Conservation (phyloP, 768 basidiomycete species). For the Leucogyrophana mollusca region DNA sequence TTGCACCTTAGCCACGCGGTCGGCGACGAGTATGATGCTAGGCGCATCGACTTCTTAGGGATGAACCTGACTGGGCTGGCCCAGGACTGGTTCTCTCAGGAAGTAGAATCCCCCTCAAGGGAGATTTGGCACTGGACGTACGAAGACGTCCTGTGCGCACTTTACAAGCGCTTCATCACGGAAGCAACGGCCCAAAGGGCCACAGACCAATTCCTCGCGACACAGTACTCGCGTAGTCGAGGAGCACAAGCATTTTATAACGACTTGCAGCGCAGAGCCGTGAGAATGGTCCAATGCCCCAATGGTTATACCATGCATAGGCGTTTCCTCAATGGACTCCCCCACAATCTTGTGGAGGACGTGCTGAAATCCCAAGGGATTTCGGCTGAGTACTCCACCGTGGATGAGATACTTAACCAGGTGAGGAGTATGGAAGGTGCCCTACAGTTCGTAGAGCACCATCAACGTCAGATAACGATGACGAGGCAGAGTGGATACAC, state of each 20-base stretch:
- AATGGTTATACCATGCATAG: neutral
- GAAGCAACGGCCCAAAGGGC: neutral
- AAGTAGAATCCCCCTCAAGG: too few relatives aligned
- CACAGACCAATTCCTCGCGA: neutral
- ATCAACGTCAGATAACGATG: too few relatives aligned
- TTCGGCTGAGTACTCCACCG: neutral
- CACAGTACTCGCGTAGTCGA: neutral
- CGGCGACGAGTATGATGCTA: too few relatives aligned
- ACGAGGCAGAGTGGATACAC: too few relatives aligned
- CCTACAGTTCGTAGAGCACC: too few relatives aligned
- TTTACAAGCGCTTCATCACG: neutral
- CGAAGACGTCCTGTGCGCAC: neutral
- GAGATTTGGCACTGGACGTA: neutral
- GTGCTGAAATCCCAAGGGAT: neutral
- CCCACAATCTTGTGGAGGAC: neutral
- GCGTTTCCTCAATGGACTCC: slow-evolving; percentile 1
- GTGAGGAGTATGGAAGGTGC: too few relatives aligned
- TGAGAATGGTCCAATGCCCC: neutral
- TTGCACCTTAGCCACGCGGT: too few relatives aligned
- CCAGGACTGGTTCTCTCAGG: too few relatives aligned
- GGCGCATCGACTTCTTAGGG: too few relatives aligned
- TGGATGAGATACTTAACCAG: too few relatives aligned
- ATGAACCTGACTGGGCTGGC: too few relatives aligned
- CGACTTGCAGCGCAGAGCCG: neutral
- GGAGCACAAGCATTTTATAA: slow-evolving; percentile 2